phyloP scores from a whole-genome alignment of 1,284 basidiomycete genomes.

The Trichosporon asahii region DNA sequence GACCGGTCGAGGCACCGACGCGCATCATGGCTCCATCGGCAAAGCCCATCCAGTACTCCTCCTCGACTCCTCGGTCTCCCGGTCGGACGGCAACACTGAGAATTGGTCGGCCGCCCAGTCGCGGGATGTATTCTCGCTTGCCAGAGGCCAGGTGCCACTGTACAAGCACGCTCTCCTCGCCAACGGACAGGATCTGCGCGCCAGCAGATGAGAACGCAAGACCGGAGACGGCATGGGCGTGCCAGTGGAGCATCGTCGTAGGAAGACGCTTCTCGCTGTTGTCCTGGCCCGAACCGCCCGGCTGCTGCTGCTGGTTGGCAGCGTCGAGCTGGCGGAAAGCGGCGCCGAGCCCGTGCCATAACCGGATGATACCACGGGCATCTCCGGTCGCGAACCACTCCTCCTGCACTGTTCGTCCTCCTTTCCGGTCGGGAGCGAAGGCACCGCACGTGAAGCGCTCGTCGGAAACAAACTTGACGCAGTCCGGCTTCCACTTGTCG shows the following conservation, averaged over 20 bases:
- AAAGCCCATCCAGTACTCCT: conserved; percentile 81
- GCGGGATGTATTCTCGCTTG: conserved; percentile 84
- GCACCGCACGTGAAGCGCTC: conserved; percentile 71
- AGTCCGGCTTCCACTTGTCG: conserved; percentile 48
- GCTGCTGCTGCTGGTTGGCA: conserved; percentile 17
- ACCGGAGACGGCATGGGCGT: conserved; percentile 89
- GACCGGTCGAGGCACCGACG: conserved; percentile 69
- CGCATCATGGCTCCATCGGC: conserved; percentile 79
- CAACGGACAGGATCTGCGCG: conserved; percentile 88
- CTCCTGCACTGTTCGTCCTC: conserved; percentile 53
- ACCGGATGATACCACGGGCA: conserved; percentile 71
- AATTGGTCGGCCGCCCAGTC: conserved; percentile 79
- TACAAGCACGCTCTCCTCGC: conserved; percentile 92
- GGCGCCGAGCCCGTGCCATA: conserved; percentile 87
- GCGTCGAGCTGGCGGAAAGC: conserved; percentile 49
- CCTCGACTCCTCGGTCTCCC: conserved; percentile 57
- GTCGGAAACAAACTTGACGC: conserved; percentile 72
- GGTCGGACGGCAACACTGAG: conserved; percentile 63
- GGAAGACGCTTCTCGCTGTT: conserved; percentile 53
- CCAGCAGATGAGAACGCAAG: conserved; percentile 87
- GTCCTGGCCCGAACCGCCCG: conserved; percentile 6
- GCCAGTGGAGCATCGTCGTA: conserved; percentile 91
- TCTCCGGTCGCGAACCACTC: conserved; percentile 96
- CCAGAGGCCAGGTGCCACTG: conserved; percentile 89
- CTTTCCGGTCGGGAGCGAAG: conserved; percentile 66